A percentile compares a stretch with the other conserved stretches of the same genome.
These are phyloP conservation scores for Elsinoe fawcettii DNA, from an alignment of 2,329 filamentous ascomycete genomes.

Conservation along the genomic window DNA sequence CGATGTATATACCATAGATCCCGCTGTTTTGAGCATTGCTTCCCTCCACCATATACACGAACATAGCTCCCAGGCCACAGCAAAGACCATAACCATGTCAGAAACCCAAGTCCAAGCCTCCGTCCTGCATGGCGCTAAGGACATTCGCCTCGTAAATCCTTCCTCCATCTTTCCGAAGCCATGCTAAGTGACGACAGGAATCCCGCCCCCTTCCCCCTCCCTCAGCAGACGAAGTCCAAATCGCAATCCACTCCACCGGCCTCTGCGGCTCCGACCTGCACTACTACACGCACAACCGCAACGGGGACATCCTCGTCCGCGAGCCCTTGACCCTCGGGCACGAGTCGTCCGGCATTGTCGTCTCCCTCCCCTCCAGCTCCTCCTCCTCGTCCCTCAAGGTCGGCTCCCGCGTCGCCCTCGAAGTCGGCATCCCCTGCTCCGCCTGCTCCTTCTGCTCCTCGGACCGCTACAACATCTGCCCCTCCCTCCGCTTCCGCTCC, in stretches of 20 bases:
- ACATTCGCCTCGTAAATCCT: conserved; percentile 49
- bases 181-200: no score
- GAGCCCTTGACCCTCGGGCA: conserved; percentile 75
- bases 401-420: conserved; percentile 84
- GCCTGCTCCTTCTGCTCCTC: conserved; percentile 47
- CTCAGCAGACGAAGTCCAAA: conserved; percentile 50
- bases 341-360: conserved; percentile 71
- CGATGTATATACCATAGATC: neutral
- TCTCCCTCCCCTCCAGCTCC: conserved; percentile 55
- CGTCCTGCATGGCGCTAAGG: conserved; percentile 55
- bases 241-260: conserved; percentile 57
- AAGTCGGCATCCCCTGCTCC: conserved; percentile 82
- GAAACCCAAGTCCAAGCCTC: conserved; percentile 38
- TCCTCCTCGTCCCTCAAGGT: conserved; percentile 43
- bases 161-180: neutral
- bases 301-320: conserved; percentile 75
- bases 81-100: conserved; percentile 9
- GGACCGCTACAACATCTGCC: conserved; percentile 56
- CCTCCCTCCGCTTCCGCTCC: conserved; percentile 49
- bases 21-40: neutral
- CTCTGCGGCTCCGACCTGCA: conserved; percentile 68
- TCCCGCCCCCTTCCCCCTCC: conserved; percentile 42
- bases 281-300: conserved; percentile 82
- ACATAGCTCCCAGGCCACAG: neutral
- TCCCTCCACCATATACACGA: neutral